Evolutionary conservation across 2,329 filamentous ascomycete species (phyloP), one percentile per base, ranked within the genome.

Genomic region (Apiospora pterosperma): DNA sequence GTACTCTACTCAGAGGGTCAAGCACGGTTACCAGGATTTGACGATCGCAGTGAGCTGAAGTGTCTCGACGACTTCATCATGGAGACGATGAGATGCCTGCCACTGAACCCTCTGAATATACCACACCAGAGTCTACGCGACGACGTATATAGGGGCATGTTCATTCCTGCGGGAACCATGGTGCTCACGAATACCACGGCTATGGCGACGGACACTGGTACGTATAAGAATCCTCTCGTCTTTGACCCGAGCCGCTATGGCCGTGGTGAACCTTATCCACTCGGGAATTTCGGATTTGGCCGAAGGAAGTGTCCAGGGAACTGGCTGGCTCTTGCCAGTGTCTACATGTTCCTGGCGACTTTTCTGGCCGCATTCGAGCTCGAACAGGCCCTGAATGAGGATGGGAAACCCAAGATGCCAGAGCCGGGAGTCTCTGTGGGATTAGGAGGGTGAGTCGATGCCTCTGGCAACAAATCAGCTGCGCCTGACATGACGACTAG

Each of bases 91-190:
- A 69, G 76, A 28, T 75, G 70, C 69, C 63, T 68, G 11, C 77
- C 77, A 10, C 62, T 76, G 4, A 74, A 72, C 36, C 75, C 76
- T 3, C 64, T 76, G 16, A 77, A 77, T 5, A 79, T 83, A 36
- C 81, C 82, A 6, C 82, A 84, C 70, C 76, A 72, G 61, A 72
- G 80, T 12, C 76, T 76, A 1, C 72, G 81, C 64, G 82, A 84
- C 62, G 82, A 84, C 64, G 75, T 79, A 19, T 84, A 66, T 21
- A 55, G 83, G 23, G 85, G 81, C 38, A 84, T 85, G 73, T 80
- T 81, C 65, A 87, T 89, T 61, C 85, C 85, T 11, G 82, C 81
- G n/a, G 86, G 85, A 3, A 78, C 79, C 5, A 71, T 79, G 21
- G 72, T 82, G 6, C 77, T 78, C 62, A 77, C 79, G 36, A 84